Evolutionary conservation across 2,329 filamentous ascomycete genomes (phyloP), one percentile per base, ranked within the genome.

Genomic region (Colletotrichum sp.): DNA sequence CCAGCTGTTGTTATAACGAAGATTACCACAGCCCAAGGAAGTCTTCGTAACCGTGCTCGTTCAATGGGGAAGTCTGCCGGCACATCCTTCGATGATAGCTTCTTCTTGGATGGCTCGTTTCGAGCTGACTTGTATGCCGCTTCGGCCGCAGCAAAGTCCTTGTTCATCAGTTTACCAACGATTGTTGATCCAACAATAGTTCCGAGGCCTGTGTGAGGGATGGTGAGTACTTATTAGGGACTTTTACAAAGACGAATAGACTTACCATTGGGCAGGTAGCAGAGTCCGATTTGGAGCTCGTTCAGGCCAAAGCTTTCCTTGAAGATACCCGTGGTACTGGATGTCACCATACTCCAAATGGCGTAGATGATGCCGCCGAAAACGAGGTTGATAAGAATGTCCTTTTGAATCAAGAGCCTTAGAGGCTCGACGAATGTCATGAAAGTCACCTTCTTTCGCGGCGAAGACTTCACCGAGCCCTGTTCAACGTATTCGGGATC

Each of bases 311-410:
- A 82, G 2, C 79, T 71, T 34, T 65, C 28, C 64, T 84, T 82
- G 72, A 88, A 84, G 7, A 85, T 39, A 1, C 79, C 78, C 0
- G 86, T 84, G 3, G 87, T 88, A 16, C 82, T 85, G 2, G 86
- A 84, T 12, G 85, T 87, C 6, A 89, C 85, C 87, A 89, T 89
- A 21, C 84, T 88, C 86, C 87, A 88, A 10, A 86, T 82, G 0
- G 87, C 83, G 64, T 82, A 82, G 8, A 81, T 70, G 18, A 82
- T 75, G 13, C 82, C 82, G 30, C 86, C 86, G 72, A 86, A 89
- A 5, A 87, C 68, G 3, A 89, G 77, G 12, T 84, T 85, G 21
- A 85, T 79, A 28, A 87, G 78, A 12, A 89, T 85, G 62, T 89
- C 87, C 69, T 85, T 87, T 32, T 89, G 85, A 3, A 76, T 57